Conservation (phyloP, 2,329 filamentous ascomycete species). For the Fusarium austroafricanum region DNA sequence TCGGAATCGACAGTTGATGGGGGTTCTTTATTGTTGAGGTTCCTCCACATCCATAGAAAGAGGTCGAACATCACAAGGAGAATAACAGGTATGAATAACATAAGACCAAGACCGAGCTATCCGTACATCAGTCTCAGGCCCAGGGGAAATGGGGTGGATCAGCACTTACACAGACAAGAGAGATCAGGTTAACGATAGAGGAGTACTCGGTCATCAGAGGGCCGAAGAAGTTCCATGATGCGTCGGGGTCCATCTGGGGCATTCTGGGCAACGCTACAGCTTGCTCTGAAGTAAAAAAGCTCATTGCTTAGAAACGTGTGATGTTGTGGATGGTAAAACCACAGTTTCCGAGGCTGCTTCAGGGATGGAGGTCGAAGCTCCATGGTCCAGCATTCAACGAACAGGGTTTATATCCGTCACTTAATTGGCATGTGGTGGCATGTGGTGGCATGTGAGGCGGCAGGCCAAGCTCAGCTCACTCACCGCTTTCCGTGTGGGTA, state of each 20-base stretch:
- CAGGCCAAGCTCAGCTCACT: constrained; percentile 9
- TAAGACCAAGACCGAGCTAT: constrained; percentile 59
- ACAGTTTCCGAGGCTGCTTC: constrained; percentile 37
- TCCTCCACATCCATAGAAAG: constrained; percentile 64
- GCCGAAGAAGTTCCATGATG: constrained; percentile 44
- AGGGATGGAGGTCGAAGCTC: constrained; percentile 28
- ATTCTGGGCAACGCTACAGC: constrained; percentile 40
- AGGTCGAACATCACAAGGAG: constrained; percentile 64
- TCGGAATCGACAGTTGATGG: constrained; percentile 30
- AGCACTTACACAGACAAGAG: constrained; percentile 53
- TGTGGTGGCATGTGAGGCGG: constrained; percentile 26
- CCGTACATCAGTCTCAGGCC: constrained; percentile 29
- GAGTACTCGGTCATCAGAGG: constrained; percentile 49
- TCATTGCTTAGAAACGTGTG: constrained; percentile 39
- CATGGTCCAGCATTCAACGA: constrained; percentile 25
- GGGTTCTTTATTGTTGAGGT: constrained; percentile 45
- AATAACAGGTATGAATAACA: constrained; percentile 60
- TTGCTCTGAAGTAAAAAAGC: constrained; percentile 35
- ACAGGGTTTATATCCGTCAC: constrained; percentile 25
- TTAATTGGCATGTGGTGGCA: constrained; percentile 38
- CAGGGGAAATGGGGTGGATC: constrained; percentile 3
- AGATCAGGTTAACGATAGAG: constrained; percentile 52
- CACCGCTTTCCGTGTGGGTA: constrained; percentile 47
- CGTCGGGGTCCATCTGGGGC: constrained; percentile 39
- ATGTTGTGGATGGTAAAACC: constrained; percentile 41